Evolutionary conservation across 768 basidiomycete species (phyloP), one percentile per base, ranked within the genome.

Genomic region (Mycena haematopus): DNA sequence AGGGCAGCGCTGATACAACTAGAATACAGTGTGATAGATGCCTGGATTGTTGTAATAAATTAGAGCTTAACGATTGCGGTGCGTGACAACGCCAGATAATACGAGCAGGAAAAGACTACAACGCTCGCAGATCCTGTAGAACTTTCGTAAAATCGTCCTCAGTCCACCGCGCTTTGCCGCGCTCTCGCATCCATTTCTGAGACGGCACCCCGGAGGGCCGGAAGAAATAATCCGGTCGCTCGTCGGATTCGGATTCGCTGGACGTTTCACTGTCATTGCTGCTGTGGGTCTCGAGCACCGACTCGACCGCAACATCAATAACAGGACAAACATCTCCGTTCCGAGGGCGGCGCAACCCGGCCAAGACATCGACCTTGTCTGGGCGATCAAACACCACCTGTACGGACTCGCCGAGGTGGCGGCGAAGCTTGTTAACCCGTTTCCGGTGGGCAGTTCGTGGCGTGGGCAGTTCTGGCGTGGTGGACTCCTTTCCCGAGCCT

Each of bases 361-460:
- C 42, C 57, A 66, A 21, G 10, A 59, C 65, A 22, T 60, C 55
- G 17, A 29, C 21, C 25, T 31, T 50, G 47, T 52, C 58, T 31
- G 44, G 50, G 4, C 45, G 42, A 19, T 64, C 52, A 21, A 58
- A 77, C 10, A 61, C 27, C 8, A 67, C 24, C 55, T 63, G 62
- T 24, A 67, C 66, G 8, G 71, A 66, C 54, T 68, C 68, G 47
- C 74, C 75, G 38, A 73, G 68, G 44, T 72, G 71, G 52, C 70
- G 70, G 15, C 68, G 70, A 11, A 72, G 69, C 44, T 73, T 73
- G 42, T 63, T 65, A 21, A 67, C 56, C 42, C 69, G 71, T 13
- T 55, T 64, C 3, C 66, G 67, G 49, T 64, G 67, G 24, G 55
- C 65, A 8, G 70, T 72, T 24, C 53, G 55, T 19, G 72, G 71